phyloP scores from a whole-genome alignment of 2,329 filamentous ascomycete species.

The Aureobasidium musti region DNA sequence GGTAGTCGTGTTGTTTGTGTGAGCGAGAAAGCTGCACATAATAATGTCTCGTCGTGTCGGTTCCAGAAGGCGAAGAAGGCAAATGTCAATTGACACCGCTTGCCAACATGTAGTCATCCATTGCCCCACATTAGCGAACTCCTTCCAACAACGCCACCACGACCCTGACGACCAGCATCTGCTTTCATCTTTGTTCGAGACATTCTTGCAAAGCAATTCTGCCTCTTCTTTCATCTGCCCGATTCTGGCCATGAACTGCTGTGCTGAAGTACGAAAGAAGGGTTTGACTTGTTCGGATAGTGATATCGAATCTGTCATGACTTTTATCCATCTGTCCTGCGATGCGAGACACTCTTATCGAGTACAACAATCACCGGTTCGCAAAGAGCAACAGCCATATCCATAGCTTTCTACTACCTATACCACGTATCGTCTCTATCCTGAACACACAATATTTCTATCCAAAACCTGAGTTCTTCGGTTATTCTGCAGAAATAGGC shows the following conservation, averaged over 20 bases:
- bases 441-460: background rate
- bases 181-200: background rate
- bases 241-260: background rate
- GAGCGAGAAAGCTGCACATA: constrained; percentile 13
- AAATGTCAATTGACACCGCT: constrained; percentile 5
- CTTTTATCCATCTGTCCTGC: background rate
- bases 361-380: no score
- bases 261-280: background rate
- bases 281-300: background rate
- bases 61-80: constrained; percentile 14
- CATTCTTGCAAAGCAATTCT: background rate
- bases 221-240: no score
- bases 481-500: background rate
- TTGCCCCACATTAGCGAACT: constrained; percentile 12
- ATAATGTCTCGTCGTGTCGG: constrained; percentile 11
- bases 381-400: background rate
- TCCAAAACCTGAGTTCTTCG: no score
- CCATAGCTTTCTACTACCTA: background rate
- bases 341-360: no score
- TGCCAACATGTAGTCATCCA: constrained; percentile 24
- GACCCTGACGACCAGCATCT: constrained; percentile 1
- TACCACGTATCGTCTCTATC: background rate
- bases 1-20: background rate
- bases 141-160: constrained; percentile 2
- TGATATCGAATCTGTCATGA: background rate